phyloP scores from a whole-genome alignment of 306 rosid species.

The Rosa multiflora region DNA sequence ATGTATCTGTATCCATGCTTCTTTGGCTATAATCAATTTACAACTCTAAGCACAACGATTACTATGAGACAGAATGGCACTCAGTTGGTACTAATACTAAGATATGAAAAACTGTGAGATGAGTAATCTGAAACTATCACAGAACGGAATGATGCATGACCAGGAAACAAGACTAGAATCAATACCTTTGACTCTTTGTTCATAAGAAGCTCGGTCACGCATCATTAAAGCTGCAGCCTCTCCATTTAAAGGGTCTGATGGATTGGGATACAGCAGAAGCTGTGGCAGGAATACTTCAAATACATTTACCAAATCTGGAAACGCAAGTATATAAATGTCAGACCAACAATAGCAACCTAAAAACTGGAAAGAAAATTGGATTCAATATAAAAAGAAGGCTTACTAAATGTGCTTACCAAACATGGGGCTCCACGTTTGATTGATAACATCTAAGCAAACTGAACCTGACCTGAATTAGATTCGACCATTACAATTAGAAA shows the following conservation, averaged over 20 bases:
- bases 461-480: conserved; percentile 76
- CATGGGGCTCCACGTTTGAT: conserved; percentile 99
- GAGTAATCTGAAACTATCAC: background rate
- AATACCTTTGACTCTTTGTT: conserved; percentile 82
- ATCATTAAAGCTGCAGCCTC: conserved; percentile 97
- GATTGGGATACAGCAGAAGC: conserved; percentile 92
- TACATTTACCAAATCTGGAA: conserved; percentile 83
- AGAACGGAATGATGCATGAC: background rate
- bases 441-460: conserved; percentile 93
- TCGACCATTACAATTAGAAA: conserved; percentile 17
- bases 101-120: background rate
- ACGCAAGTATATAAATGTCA: conserved; percentile 19
- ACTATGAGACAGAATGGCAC: background rate
- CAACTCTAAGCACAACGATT: background rate
- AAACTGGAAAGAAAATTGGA: conserved; percentile 11
- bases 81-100: background rate
- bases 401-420: conserved; percentile 49
- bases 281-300: conserved; percentile 92
- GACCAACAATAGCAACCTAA: conserved; percentile 17
- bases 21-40: background rate
- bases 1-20: background rate
- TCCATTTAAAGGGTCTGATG: conserved; percentile 85
- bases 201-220: conserved; percentile 74
- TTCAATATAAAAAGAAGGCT: background rate
- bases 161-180: conserved; percentile 23